Evolutionary conservation across 148 eudicot genomes (phyloP).

Genomic region (Rhododendron vialii): DNA sequence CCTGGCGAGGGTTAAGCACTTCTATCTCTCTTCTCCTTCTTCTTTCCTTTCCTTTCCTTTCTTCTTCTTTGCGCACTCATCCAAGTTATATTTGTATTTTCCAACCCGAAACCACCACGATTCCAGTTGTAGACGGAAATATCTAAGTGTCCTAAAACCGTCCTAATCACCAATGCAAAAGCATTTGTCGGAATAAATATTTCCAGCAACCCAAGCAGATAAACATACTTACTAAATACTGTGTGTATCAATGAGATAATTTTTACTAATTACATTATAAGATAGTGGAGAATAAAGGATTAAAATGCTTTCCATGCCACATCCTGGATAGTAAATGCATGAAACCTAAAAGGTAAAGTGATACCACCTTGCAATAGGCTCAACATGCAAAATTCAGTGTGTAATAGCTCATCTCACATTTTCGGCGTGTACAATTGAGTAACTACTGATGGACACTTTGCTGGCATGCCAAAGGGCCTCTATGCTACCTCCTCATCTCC

Average conservation of each 20-base stretch:
- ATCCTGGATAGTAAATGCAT: not conserved
- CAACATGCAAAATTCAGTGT: not conserved
- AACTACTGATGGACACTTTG: not conserved
- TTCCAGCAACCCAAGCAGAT: not conserved
- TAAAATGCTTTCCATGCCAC: not conserved
- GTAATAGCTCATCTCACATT: not conserved
- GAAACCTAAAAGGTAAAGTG: not conserved
- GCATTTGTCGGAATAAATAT: not conserved
- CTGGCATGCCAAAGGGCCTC: not conserved
- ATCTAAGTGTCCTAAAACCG: too few relatives aligned
- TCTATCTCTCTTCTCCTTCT: too few relatives aligned
- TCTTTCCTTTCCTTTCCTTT: too few relatives aligned
- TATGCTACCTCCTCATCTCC: not conserved
- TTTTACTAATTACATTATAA: not conserved
- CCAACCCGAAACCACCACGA: too few relatives aligned
- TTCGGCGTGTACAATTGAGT: not conserved
- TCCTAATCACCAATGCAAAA: not conserved
- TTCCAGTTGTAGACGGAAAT: too few relatives aligned
- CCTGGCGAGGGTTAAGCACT: too few relatives aligned
- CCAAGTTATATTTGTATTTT: too few relatives aligned
- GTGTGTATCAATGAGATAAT: not conserved
- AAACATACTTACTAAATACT: not conserved
- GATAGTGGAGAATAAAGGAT: not conserved
- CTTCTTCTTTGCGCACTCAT: too few relatives aligned
- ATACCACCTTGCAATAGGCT: not conserved